phyloP scores from a whole-genome alignment of 1,284 basidiomycete genomes.

The Heterobasidion annosum region DNA sequence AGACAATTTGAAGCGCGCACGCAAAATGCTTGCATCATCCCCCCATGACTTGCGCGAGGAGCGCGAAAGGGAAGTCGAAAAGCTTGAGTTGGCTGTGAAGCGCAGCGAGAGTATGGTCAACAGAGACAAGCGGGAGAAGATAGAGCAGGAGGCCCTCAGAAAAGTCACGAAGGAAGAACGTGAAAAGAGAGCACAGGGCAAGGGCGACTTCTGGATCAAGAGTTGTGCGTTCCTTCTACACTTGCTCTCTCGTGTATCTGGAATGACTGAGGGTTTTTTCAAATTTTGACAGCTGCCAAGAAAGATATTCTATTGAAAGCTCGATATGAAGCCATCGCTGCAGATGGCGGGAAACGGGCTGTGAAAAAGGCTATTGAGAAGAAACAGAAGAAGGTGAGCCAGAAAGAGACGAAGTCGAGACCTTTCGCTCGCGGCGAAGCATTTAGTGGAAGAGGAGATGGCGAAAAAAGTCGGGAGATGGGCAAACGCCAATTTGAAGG shows the following conservation, averaged over 20 bases:
- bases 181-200: constrained; percentile 68
- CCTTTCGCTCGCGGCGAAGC: constrained; percentile 38
- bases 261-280: background rate
- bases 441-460: background rate
- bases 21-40: constrained; percentile 58
- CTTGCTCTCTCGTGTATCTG: background rate
- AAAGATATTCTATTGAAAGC: constrained; percentile 66
- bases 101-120: constrained; percentile 74
- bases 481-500: background rate
- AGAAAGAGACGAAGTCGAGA: constrained; percentile 84
- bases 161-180: constrained; percentile 60
- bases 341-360: constrained; percentile 66
- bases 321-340: constrained; percentile 68
- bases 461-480: background rate
- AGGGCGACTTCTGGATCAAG: constrained; percentile 86
- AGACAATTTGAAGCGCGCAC: constrained; percentile 59
- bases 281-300: constrained; percentile 58
- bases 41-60: constrained; percentile 56
- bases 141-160: constrained; percentile 60
- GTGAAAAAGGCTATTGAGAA: constrained; percentile 86
- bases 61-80: constrained; percentile 61
- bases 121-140: constrained; percentile 59
- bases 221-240: constrained; percentile 41
- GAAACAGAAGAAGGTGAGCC: constrained; percentile 78
- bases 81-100: constrained; percentile 75